A percentile compares a stretch with the other conserved stretches of the same genome.
Evolutionary conservation across 345 rosid species (phyloP).

Genomic region (Hibiscus tridactylites): DNA sequence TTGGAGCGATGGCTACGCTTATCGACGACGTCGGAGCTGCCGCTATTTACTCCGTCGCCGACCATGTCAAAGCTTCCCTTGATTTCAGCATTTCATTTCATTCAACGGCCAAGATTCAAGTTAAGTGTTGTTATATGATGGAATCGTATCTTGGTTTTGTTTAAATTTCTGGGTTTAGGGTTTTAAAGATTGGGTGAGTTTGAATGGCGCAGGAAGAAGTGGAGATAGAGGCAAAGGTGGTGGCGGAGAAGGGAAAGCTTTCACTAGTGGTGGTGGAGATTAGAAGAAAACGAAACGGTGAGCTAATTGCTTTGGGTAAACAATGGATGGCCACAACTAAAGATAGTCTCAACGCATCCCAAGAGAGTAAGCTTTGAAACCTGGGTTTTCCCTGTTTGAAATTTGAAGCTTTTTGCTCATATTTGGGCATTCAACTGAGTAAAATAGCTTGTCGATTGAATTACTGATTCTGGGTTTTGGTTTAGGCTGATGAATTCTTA

Average conservation of each 20-base stretch:
- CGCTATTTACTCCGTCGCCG: slow-evolving; percentile 26
- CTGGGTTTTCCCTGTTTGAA: background rate
- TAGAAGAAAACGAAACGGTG: slow-evolving; percentile 27
- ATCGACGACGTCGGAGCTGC: slow-evolving; percentile 44
- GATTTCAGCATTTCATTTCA: slow-evolving; percentile 41
- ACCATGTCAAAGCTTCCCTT: slow-evolving; percentile 25
- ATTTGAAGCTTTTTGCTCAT: too few relatives aligned
- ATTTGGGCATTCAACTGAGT: too few relatives aligned
- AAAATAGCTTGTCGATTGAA: too few relatives aligned
- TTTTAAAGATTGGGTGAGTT: background rate
- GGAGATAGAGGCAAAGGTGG: slow-evolving; percentile 52
- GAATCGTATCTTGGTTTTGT: background rate
- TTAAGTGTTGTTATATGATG: slow-evolving; percentile 1
- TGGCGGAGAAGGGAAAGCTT: slow-evolving; percentile 34
- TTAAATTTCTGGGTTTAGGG: background rate
- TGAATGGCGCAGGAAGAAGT: slow-evolving; percentile 46
- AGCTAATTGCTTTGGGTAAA: slow-evolving; percentile 48
- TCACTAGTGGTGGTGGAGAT: slow-evolving; percentile 35
- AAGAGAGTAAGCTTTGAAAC: slow-evolving; percentile 32
- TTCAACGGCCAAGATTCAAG: slow-evolving; percentile 43
- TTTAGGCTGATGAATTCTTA: too few relatives aligned
- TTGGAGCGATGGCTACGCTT: slow-evolving; percentile 46
- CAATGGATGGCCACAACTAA: slow-evolving; percentile 44
- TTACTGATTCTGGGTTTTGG: too few relatives aligned
- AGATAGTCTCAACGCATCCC: background rate